Conservation (phyloP, 371 early-diverging fungal genomes). For the Syncephalastrum racemosum region DNA sequence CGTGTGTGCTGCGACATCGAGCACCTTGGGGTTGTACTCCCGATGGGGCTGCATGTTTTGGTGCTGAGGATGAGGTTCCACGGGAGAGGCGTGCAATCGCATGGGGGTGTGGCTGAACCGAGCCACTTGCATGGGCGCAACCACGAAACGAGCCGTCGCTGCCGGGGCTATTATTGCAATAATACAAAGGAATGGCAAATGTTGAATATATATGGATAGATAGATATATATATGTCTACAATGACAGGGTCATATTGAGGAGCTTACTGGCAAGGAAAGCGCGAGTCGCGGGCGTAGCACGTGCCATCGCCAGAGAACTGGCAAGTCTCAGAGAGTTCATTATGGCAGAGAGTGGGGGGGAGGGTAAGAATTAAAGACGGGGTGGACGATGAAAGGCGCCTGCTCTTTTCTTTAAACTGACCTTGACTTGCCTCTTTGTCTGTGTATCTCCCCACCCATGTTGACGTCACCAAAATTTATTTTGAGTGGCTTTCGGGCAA, state of each 20-base stretch:
- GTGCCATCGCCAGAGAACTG: conserved; percentile 14
- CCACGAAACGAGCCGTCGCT: conserved; percentile 22
- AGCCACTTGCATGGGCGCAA: conserved; percentile 37
- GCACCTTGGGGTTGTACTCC: conserved; percentile 34
- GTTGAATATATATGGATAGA: conserved; percentile 4
- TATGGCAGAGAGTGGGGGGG: conserved; percentile 28
- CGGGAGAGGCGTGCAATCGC: conserved; percentile 35
- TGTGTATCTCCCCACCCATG: background rate
- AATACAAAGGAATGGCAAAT: conserved; percentile 11
- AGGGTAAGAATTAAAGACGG: conserved; percentile 5
- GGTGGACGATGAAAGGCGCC: too few species aligned
- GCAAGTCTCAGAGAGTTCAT: conserved; percentile 31
- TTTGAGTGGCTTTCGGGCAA: too few species aligned
- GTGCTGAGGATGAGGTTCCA: conserved; percentile 22
- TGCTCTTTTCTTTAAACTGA: too few species aligned
- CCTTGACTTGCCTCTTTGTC: background rate
- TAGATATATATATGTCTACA: too few species aligned
- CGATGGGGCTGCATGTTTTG: conserved; percentile 25
- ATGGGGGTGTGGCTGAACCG: conserved; percentile 41
- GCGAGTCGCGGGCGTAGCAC: conserved; percentile 10
- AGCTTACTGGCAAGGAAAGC: conserved; percentile 11
- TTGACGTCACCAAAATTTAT: conserved; percentile 5
- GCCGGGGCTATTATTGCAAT: conserved; percentile 16
- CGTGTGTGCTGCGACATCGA: conserved; percentile 81
- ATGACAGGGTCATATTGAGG: background rate